phyloP scores from a whole-genome alignment of 225 moss, liverwort and hornwort species.

The Polytrichum commune region DNA sequence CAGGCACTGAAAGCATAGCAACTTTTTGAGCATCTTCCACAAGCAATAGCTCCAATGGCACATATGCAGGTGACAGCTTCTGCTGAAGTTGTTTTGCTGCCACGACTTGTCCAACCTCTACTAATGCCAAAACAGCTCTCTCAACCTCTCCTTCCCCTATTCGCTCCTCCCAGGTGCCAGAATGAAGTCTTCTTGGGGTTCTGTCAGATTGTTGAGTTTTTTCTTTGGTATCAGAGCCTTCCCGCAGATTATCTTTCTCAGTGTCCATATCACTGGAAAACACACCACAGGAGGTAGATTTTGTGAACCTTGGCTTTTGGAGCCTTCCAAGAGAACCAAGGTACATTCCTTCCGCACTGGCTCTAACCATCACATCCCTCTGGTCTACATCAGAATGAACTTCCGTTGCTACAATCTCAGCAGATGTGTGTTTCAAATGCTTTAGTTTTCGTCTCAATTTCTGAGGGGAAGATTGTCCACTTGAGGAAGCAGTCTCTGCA shows the following conservation, averaged over 20 bases:
- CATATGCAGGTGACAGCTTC: constrained; percentile 47
- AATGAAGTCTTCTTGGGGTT: constrained; percentile 12
- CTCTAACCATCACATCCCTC: constrained; percentile 6
- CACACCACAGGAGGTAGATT: neutral
- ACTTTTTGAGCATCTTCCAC: constrained; percentile 53
- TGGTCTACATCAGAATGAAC: neutral
- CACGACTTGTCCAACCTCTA: constrained; percentile 73
- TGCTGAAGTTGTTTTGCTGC: constrained; percentile 72
- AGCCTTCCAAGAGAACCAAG: constrained; percentile 2
- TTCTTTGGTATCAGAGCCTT: neutral
- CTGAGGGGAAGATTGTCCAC: constrained; percentile 20
- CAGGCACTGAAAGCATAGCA: constrained; percentile 46
- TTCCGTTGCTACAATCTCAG: constrained; percentile 6
- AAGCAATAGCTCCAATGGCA: constrained; percentile 62
- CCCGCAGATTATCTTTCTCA: constrained; percentile 7
- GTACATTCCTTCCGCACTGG: constrained; percentile 14
- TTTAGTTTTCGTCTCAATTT: constrained; percentile 37
- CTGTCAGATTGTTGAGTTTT: constrained; percentile 11
- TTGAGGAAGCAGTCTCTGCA: constrained; percentile 14
- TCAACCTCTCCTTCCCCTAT: constrained; percentile 58
- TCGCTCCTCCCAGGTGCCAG: constrained; percentile 60
- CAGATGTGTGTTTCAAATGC: constrained; percentile 33
- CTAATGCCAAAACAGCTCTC: constrained; percentile 57
- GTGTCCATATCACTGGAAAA: constrained; percentile 8
- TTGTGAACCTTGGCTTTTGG: constrained; percentile 3